phyloP scores from a whole-genome alignment of 176 grass and related monocot genomes.

The Hordeum vulgare region DNA sequence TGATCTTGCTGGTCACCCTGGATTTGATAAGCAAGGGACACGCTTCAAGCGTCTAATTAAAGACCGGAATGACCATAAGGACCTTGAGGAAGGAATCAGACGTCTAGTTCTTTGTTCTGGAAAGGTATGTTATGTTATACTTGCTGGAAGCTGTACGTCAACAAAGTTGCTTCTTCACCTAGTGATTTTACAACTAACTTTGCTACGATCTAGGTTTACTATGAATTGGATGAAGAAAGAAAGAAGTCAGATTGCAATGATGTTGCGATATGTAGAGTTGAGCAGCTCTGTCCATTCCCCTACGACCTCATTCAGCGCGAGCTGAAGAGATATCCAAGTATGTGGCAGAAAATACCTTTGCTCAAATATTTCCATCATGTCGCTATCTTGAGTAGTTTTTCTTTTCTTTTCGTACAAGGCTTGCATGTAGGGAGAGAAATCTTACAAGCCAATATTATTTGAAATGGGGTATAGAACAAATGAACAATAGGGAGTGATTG shows the following conservation, averaged over 20 bases:
- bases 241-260: conserved; percentile 58
- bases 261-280: conserved; percentile 94
- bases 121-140: conserved; percentile 41
- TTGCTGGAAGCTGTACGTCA: neutral
- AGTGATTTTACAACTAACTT: neutral
- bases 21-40: conserved; percentile 98
- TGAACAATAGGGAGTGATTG: neutral
- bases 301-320: conserved; percentile 91
- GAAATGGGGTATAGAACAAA: neutral
- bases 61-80: conserved; percentile 66
- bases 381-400: neutral
- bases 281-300: conserved; percentile 92
- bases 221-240: conserved; percentile 88
- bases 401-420: neutral
- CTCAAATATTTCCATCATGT: neutral
- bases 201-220: conserved; percentile 62
- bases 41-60: conserved; percentile 96
- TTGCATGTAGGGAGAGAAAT: neutral
- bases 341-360: neutral
- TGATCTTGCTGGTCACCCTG: conserved; percentile 82
- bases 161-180: neutral
- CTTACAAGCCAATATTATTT: neutral
- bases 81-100: conserved; percentile 83
- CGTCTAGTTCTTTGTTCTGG: conserved; percentile 90
- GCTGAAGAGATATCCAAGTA: conserved; percentile 99